Conservation (phyloP, 805 yeast species). For the Saturnispora sanitii region DNA sequence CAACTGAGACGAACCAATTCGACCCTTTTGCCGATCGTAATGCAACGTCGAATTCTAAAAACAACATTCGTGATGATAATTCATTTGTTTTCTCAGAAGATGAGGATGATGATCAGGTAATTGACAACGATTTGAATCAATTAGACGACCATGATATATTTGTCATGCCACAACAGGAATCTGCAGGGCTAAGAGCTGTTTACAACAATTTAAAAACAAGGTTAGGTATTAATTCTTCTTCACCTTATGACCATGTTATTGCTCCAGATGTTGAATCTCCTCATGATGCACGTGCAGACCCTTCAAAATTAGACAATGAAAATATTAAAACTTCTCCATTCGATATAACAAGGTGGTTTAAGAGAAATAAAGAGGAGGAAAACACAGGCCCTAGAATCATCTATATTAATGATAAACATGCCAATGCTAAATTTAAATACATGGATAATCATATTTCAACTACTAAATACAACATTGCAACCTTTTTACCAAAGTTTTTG, state of each 20-base stretch:
- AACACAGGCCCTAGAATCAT: conserved; percentile 51
- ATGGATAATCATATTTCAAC: conserved; percentile 85
- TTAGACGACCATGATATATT: conserved; percentile 6
- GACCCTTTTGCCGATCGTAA: conserved; percentile 8
- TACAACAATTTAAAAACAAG: conserved; percentile 22
- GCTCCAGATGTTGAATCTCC: conserved; percentile 1
- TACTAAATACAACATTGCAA: conserved; percentile 87
- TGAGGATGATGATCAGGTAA: conserved; percentile 6
- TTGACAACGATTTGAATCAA: conserved; percentile 8
- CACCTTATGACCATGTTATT: conserved; percentile 20
- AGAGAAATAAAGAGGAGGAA: conserved; percentile 14
- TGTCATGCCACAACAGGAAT: conserved; percentile 9
- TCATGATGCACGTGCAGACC: conserved; percentile 18
- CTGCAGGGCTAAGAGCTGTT: conserved; percentile 22
- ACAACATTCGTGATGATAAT: conserved; percentile 1
- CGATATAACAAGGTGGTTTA: conserved; percentile 23
- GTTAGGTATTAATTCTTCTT: conserved; percentile 16
- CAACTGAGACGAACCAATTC: background rate
- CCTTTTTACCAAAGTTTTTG: conserved; percentile 87
- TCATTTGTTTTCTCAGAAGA: conserved; percentile 11
- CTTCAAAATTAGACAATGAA: conserved; percentile 15
- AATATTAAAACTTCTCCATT: conserved; percentile 18
- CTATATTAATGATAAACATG: conserved; percentile 49
- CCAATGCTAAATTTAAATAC: conserved; percentile 48
- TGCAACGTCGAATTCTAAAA: conserved; percentile 3